Percentiles rank a stretch among this genome's conserved stretches.
phyloP scores from a whole-genome alignment of 495 filamentous ascomycete species.

The Neurospora terricola region DNA sequence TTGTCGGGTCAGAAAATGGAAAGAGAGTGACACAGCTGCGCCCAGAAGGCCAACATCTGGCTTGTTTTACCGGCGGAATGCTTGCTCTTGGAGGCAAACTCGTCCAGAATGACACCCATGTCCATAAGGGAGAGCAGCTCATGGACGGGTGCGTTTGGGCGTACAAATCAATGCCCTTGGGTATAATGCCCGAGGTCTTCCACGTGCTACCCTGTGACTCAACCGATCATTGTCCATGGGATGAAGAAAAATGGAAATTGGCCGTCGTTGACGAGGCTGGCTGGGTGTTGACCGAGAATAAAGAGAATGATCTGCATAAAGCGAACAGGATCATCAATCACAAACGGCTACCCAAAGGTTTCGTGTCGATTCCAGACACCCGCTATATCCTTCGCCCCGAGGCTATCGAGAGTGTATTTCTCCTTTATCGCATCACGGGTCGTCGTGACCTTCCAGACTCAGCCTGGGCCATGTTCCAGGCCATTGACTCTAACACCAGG shows the following conservation, averaged over 20 bases:
- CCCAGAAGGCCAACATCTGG: conserved; percentile 28
- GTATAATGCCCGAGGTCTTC: conserved; percentile 78
- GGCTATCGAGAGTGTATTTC: conserved; percentile 57
- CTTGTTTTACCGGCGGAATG: conserved; percentile 79
- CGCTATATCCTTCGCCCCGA: conserved; percentile 68
- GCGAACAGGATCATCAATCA: conserved; percentile 37
- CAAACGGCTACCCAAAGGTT: conserved; percentile 56
- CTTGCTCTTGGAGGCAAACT: conserved; percentile 67
- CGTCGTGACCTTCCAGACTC: conserved; percentile 40
- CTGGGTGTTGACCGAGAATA: background rate
- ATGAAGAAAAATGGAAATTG: conserved; percentile 47
- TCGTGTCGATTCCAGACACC: conserved; percentile 45
- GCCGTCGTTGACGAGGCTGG: conserved; percentile 8
- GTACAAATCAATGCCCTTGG: conserved; percentile 59
- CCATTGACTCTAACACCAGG: conserved; percentile 36
- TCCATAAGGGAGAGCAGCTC: conserved; percentile 61
- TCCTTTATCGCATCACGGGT: conserved; percentile 59
- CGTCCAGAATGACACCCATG: conserved; percentile 53
- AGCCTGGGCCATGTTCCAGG: conserved; percentile 51
- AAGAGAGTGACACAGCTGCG: conserved; percentile 43
- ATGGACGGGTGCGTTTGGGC: conserved; percentile 81
- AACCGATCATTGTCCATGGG: conserved; percentile 53
- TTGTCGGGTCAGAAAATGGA: conserved; percentile 55
- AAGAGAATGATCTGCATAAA: conserved; percentile 5
- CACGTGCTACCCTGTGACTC: conserved; percentile 50